Base-by-base conservation (phyloP, 2,329 filamentous ascomycete species). In the Ceratocystis papillata region DNA sequence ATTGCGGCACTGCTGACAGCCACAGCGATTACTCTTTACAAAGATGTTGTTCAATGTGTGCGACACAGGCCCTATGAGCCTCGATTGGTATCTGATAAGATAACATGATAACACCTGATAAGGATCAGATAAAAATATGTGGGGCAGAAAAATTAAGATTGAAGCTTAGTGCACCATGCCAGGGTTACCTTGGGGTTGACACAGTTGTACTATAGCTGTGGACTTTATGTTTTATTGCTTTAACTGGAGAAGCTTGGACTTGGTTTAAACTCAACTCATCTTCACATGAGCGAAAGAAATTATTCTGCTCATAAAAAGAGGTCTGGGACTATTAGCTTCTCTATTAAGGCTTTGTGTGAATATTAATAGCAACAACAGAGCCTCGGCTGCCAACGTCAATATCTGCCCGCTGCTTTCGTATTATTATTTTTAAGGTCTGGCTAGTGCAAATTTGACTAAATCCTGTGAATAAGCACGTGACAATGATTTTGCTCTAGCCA, bases 161-260 rank as follows among this genome's bases (percentile, higher is more conserved):
- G 55, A 59, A 53, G 48, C 28, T 59, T 37, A 3, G 25, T 22
- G 2, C 6, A n/a, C 28, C 28, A 20, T 12, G 6, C 3, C 17
- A 59, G 55, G 55, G 55, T 33, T 59, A 59, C 1, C 17, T 59
- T 59, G 28, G 55, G 55, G 55, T 59, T 59, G n/a, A 25, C 2
- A 28, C 8, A 10, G 48, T 53, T 25, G 25, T 22, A 5, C 48
- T 15, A 17, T 50, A 17, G 22, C 8, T 25, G 3, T 3, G 12
- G 12, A 41, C 37, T 37, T 3, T 37, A 12, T 1, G 33, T 3
- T 37, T 37, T 37, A 37, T 12, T 37, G 2, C 8, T 37, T 37
- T 3, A 37, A 10, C 8, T 10, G 8, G 33, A 37, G 8, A 37
- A 37, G 33, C 33, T 37, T 37, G 33, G 33, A 37, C 33, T 37